These are phyloP conservation scores for Ophioceras dolichostomum DNA, from an alignment of 2,329 filamentous ascomycete species.

Conservation along the genomic window DNA sequence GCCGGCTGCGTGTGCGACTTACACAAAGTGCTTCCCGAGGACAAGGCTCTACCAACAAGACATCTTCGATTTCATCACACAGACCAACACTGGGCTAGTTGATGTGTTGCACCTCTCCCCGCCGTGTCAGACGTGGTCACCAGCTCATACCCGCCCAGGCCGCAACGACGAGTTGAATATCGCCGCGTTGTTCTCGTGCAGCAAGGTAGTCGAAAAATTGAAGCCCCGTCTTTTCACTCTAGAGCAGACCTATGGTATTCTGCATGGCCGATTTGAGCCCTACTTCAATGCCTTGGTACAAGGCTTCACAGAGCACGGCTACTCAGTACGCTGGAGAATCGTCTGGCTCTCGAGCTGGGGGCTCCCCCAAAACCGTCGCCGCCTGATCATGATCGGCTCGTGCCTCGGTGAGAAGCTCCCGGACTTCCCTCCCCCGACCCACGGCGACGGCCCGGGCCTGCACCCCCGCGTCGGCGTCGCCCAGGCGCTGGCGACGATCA, in stretches of 20 bases:
- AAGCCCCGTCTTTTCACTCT: slow-evolving; percentile 61
- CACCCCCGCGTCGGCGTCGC: slow-evolving; percentile 30
- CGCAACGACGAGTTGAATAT: slow-evolving; percentile 56
- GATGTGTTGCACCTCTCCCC: slow-evolving; percentile 67
- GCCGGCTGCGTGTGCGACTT: slow-evolving; percentile 41
- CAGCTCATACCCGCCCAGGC: slow-evolving; percentile 50
- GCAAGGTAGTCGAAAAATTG: slow-evolving; percentile 40
- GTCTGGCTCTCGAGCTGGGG: slow-evolving; percentile 39
- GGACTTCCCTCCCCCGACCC: slow-evolving; percentile 49
- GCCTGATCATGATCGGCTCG: slow-evolving; percentile 44
- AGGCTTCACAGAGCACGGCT: slow-evolving; percentile 52
- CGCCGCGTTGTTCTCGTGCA: slow-evolving; percentile 40
- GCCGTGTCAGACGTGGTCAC: slow-evolving; percentile 67
- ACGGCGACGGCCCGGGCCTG: slow-evolving; percentile 27
- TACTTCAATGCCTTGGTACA: slow-evolving; percentile 50
- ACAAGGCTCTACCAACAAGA: slow-evolving; percentile 33
- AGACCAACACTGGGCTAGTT: slow-evolving; percentile 21
- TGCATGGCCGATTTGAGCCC: slow-evolving; percentile 33
- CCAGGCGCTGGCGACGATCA: slow-evolving; percentile 25
- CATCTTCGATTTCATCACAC: slow-evolving; percentile 34
- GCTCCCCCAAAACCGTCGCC: slow-evolving; percentile 32
- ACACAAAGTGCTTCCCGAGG: slow-evolving; percentile 43
- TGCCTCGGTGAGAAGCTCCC: slow-evolving; percentile 62
- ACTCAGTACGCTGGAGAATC: slow-evolving; percentile 58
- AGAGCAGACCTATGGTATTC: slow-evolving; percentile 66